Evolutionary conservation across 108 stramenopile genomes (phyloP), one percentile per base, ranked within the genome.

Genomic region (Cyclotella sp.): DNA sequence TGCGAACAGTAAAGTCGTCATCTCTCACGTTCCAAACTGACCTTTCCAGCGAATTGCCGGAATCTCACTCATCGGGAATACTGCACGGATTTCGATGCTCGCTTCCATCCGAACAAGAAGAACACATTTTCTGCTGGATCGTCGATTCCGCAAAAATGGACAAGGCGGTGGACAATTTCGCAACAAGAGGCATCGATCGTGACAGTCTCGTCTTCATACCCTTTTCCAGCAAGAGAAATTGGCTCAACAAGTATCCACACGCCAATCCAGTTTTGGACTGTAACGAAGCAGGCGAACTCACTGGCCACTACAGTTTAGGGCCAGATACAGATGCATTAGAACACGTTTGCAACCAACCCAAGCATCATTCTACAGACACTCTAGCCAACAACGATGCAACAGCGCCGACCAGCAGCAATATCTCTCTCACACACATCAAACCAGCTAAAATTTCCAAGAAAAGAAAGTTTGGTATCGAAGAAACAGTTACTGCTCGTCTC

Each of bases 141-240:
- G 57, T 22, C 57, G 14, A 58, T 22, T 24, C 14, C 57, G 3
- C 5, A 0, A 6, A 58, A 1, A 58, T 58, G 5, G 26, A 24
- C 2, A 14, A 22, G 57, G 57, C 27, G 22, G 26, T 27, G 14
- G 14, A 24, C 2, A 6, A 58, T 58, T 1, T 58, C 14, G 57
- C 26, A 24, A 3, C 14, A 6, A 27, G 9, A 14, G 57, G 14
- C 26, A 26, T 58, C 9, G 57, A 58, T 9, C 49, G 49, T 16
- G 57, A 24, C 57, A 58, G 21, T 28, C 26, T 42, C 9, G 40
- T 47, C 8, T 65, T 65, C 64, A 65, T 65, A 42, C 64, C 64
- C 22, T 65, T 46, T 34, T 65, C 64, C 29, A 65, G 34, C 45
- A 65, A 26, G 19, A 18, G 13, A n/a, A 65, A 65, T 65, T 65